Base-by-base conservation (phyloP, 805 yeast species). In the Ogataea ramenticola region DNA sequence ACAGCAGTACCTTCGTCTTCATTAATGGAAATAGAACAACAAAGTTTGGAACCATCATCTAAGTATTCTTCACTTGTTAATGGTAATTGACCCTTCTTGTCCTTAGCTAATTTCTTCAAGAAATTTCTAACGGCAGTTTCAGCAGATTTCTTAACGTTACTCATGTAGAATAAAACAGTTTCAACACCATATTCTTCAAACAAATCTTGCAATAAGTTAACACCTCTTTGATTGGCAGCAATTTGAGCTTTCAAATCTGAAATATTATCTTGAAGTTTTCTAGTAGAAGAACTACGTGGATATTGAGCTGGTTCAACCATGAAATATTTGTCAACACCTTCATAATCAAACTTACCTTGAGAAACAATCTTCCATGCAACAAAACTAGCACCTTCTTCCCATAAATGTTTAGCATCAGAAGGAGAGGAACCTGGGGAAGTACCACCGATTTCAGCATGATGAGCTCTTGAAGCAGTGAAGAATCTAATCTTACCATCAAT, bases 361-460 rank as follows among this genome's bases (percentile, higher is more conserved):
- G 71, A 63, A 9, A 89, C 91, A 15, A 91, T 69, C 46, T 84
- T 70, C 58, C 82, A 90, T 1, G 93, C 80, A 53, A 77, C 74
- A 31, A 91, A 87, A 2, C 86, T 77, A 2, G 96, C 96, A 38
- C 97, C 97, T 64, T 90, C 97, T 57, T 90, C 89, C 70, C 79
- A 82, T 36, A 91, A 65, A 46, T 80, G 80, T 54, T 80, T 86
- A 2, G 96, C 86, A 57, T 84, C 80, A 10, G 96, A 95, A 14
- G 97, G 96, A 88, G 90, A 87, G 0, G 95, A 84, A 1, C 97
- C 97, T 1, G 96, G 96, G 29, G 87, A 65, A 45, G 82, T 77
- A 12, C 96, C 95, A 16, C 97, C 97, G 56, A 91, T 90, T 62
- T 90, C 97, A 5, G 96, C 90, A 65, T 91, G 97, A 64, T 90